phyloP scores from a whole-genome alignment of 2,329 filamentous ascomycete species.

The Biscogniauxia mediterranea region DNA sequence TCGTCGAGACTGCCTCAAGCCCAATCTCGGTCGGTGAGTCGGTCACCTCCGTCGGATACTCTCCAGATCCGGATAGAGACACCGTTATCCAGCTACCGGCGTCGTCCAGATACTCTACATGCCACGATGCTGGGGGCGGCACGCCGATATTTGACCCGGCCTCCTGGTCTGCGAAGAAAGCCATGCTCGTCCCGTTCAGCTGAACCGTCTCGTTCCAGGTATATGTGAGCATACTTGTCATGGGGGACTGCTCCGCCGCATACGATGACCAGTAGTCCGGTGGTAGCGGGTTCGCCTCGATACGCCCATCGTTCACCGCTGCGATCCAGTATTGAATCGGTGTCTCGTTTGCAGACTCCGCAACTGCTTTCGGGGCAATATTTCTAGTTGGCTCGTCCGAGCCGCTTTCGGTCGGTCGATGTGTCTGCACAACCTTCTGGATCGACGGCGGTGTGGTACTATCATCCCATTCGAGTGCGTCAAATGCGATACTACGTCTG shows the following conservation, averaged over 20 bases:
- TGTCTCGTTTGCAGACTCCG: slow-evolving; percentile 25
- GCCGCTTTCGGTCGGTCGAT: slow-evolving; percentile 16
- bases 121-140: slow-evolving; percentile 30
- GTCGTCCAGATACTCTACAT: slow-evolving; percentile 24
- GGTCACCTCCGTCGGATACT: slow-evolving; percentile 28
- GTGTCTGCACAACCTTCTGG: slow-evolving; percentile 31
- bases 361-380: slow-evolving; percentile 30
- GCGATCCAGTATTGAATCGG: slow-evolving; percentile 39
- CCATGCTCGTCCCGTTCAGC: slow-evolving; percentile 31
- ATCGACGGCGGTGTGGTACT: slow-evolving; percentile 27
- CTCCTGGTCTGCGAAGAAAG: slow-evolving; percentile 33
- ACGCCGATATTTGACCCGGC: slow-evolving; percentile 31
- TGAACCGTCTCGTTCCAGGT: slow-evolving; percentile 30
- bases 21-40: slow-evolving; percentile 29
- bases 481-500: slow-evolving; percentile 36
- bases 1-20: slow-evolving; percentile 29
- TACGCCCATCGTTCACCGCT: slow-evolving; percentile 33
- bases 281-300: slow-evolving; percentile 33
- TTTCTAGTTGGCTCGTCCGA: slow-evolving; percentile 32
- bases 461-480: slow-evolving; percentile 35
- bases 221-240: slow-evolving; percentile 31
- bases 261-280: slow-evolving; percentile 40
- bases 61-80: slow-evolving; percentile 18
- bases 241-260: slow-evolving; percentile 30
- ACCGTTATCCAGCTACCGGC: slow-evolving; percentile 24